phyloP scores from a whole-genome alignment of 106 monocot genomes.

The Dendrobium huoshanense region DNA sequence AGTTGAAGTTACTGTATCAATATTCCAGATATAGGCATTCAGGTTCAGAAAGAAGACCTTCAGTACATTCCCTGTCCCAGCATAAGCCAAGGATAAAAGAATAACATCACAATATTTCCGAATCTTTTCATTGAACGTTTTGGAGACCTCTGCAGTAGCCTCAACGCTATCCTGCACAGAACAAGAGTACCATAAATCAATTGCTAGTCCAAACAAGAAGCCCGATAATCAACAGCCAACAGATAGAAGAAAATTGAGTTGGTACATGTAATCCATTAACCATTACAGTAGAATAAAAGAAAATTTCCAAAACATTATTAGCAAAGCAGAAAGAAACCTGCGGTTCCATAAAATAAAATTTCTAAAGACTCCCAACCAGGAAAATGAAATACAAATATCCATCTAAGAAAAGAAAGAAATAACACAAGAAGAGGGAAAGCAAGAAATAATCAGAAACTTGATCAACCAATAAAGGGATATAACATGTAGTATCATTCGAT shows the following conservation, averaged over 20 bases:
- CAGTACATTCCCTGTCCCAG: slow-evolving; percentile 92
- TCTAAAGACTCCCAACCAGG: too few relatives aligned
- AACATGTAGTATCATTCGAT: background rate
- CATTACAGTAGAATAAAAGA: background rate
- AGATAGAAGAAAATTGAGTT: background rate
- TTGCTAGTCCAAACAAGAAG: background rate
- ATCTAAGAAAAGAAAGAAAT: background rate
- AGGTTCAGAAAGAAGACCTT: slow-evolving; percentile 43
- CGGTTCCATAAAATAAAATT: too few relatives aligned
- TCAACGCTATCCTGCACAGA: slow-evolving; percentile 83
- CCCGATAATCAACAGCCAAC: background rate
- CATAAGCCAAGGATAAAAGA: slow-evolving; percentile 91
- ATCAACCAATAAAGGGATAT: background rate
- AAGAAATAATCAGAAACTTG: background rate
- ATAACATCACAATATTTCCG: slow-evolving; percentile 94
- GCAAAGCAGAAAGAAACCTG: background rate
- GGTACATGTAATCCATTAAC: background rate
- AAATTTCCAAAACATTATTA: background rate
- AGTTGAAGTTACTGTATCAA: background rate
- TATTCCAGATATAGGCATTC: background rate
- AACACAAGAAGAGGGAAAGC: background rate
- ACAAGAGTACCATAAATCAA: background rate
- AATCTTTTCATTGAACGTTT: slow-evolving; percentile 94
- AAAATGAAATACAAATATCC: background rate
- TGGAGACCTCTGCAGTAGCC: slow-evolving; percentile 90